Base-by-base conservation (phyloP, 2,329 filamentous ascomycete species). In the Clarireedia hainanense region DNA sequence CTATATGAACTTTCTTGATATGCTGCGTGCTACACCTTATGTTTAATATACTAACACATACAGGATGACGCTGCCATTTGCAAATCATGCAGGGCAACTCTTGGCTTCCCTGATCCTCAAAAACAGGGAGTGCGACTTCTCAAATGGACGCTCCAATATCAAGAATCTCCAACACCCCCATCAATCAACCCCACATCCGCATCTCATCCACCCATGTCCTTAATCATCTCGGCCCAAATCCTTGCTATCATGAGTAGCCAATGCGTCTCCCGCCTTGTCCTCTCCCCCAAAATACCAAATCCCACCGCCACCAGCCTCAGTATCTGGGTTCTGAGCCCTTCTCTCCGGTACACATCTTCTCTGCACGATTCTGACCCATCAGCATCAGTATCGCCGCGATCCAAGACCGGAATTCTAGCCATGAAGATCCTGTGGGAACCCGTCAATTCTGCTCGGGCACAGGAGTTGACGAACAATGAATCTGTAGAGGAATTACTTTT, bases 401-500 rank as follows among this genome's bases (percentile, higher is more conserved):
- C 24, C 1, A 43, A 14, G 6, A 47, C 43, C 34, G 55, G 60
- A 17, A 58, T 39, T 6, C 45, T 61, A 4, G 64, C 64, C 0
- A 65, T 66, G 63, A 69, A 68, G 55, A 50, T 66, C 3, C 65
- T 69, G 43, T 66, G 61, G 59, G 64, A 64, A 46, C 2, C 9
- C 0, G 46, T 64, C 3, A 34, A 50, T 4, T 23, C 50, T 5
- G 52, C 50, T 12, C 55, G 57, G 40, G 62, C 61, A 15, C 40
- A 47, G 23, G 50, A 54, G 34, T 48, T 66, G 5, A 42, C 57
- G 15, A 58, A 65, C 10, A 55, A 46, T 23, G 50, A 52, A 17
- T 56, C 54, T 15, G 56, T 86, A 1, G 80, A 85, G 61, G 83
- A 85, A 47, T 72, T 85, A 14, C 73, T 70, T 30, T 69, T 88